phyloP scores from a whole-genome alignment of 106 monocot species.

The Hemerocallis citrina region DNA sequence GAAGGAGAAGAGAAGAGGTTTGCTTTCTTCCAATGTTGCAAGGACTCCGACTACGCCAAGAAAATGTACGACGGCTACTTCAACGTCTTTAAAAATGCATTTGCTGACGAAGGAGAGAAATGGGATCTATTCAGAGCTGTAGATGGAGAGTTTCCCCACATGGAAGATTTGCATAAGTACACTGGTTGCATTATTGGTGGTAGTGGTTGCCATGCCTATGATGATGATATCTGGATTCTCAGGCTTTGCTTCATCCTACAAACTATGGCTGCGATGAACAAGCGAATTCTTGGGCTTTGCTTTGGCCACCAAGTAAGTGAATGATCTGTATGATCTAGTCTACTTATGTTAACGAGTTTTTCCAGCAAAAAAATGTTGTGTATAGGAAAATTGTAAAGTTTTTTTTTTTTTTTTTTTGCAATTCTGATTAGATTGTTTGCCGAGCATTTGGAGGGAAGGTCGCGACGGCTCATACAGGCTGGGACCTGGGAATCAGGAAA shows the following conservation, averaged over 20 bases:
- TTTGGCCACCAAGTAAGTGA: conserved; percentile 82
- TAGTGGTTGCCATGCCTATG: conserved; percentile 76
- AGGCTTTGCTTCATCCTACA: conserved; percentile 53
- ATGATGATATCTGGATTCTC: conserved; percentile 59
- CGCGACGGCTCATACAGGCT: conserved; percentile 33
- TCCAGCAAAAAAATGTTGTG: too few relatives aligned
- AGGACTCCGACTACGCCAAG: conserved; percentile 74
- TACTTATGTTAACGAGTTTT: too few relatives aligned
- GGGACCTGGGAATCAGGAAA: conserved; percentile 43
- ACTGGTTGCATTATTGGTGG: conserved; percentile 80
- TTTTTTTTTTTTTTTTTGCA: too few relatives aligned
- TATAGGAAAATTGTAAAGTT: too few relatives aligned
- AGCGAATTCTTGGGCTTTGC: conserved; percentile 78
- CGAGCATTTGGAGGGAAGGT: conserved; percentile 50
- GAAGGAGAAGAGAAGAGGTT: conserved; percentile 30
- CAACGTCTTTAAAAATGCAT: conserved; percentile 66
- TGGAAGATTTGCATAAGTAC: conserved; percentile 44
- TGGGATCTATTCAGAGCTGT: conserved; percentile 83
- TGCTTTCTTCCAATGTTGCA: conserved; percentile 54
- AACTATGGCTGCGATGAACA: conserved; percentile 51
- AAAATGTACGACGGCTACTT: conserved; percentile 72
- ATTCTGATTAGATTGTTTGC: conserved; percentile 46
- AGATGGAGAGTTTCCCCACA: conserved; percentile 62
- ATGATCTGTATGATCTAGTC: background rate
- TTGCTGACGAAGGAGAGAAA: conserved; percentile 47